Base-by-base conservation (phyloP, 148 eudicot species). In the Oxyria digyna region DNA sequence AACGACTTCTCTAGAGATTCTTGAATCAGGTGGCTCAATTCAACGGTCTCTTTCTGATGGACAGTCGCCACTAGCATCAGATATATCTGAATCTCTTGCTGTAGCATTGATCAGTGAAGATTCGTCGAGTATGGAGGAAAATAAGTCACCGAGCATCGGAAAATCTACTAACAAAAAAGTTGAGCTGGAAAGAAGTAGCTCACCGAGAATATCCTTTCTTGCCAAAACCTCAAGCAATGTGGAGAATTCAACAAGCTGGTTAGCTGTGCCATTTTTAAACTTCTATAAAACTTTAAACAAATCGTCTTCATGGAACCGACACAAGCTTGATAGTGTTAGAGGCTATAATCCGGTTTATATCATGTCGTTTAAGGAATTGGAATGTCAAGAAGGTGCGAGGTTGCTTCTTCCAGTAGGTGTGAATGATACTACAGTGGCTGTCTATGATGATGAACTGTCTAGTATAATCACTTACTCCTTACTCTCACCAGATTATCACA, bases 371-470 rank as follows among this genome's bases (percentile, higher is more conserved):
- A 85, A 82, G 68, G 89, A 84, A 43, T 75, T 87, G 43, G 86
- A 88, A 75, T 83, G 78, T 55, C 87, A 77, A 57, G 74, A 87
- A 46, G 97, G 93, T 45, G 93, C 96, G 29, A 78, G 84, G 72
- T 79, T 90, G 81, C 85, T 95, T 78, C 83, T 88, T 33, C 91
- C 87, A 38, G 82, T 84, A 41, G 96, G 96, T 31, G 67, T 75
- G 4, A 84, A 80, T 74, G 96, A 87, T 31, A 84, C 80, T 29
- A 84, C 84, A 45, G 77, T 91, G 66, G 93, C 99, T 24, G 84
- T 94, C 65, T 88, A 84, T 77, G 97, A 94, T 68, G 97, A 94
- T 76, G 99, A 94, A 71, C 93, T 93, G n/a, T 89, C 96, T 24
- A 92, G 97, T 78, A 83, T 87, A 50, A 87, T 92, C 77, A 80